Evolutionary conservation across 768 basidiomycete species (phyloP).

Genomic region (Termitomyces sp.): DNA sequence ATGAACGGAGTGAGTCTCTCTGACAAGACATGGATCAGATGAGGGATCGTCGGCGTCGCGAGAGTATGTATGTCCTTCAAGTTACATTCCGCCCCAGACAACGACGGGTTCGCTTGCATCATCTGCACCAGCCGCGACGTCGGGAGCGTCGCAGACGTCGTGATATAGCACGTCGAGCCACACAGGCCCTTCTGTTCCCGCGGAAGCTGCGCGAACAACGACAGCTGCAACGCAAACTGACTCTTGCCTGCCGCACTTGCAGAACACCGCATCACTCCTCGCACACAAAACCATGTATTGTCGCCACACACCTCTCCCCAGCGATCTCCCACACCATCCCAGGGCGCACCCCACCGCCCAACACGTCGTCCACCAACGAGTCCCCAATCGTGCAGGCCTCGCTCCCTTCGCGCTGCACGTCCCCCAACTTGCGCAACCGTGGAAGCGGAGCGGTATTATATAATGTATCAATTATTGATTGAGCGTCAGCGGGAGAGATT

Average conservation of each 20-base stretch:
- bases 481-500: constrained; percentile 43
- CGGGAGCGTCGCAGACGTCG: constrained; percentile 64
- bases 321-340: constrained; percentile 85
- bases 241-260: constrained; percentile 91
- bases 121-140: constrained; percentile 69
- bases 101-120: constrained; percentile 39
- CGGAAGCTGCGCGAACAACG: constrained; percentile 74
- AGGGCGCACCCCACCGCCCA: constrained; percentile 77
- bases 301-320: constrained; percentile 72
- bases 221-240: constrained; percentile 82
- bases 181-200: constrained; percentile 45
- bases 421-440: constrained; percentile 34
- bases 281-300: not conserved
- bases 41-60: constrained; percentile 46
- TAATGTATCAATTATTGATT: constrained; percentile 43
- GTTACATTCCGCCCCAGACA: constrained; percentile 36
- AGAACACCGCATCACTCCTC: not conserved
- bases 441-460: constrained; percentile 35
- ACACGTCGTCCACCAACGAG: constrained; percentile 50
- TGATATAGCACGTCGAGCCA: constrained; percentile 75
- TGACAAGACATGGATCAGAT: constrained; percentile 50
- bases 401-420: constrained; percentile 28
- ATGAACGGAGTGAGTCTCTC: constrained; percentile 51
- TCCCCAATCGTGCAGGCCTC: constrained; percentile 75
- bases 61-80: constrained; percentile 61